Evolutionary conservation across 192 early-diverging fungal genomes (phyloP).

Genomic region (Phycomyces nitens): DNA sequence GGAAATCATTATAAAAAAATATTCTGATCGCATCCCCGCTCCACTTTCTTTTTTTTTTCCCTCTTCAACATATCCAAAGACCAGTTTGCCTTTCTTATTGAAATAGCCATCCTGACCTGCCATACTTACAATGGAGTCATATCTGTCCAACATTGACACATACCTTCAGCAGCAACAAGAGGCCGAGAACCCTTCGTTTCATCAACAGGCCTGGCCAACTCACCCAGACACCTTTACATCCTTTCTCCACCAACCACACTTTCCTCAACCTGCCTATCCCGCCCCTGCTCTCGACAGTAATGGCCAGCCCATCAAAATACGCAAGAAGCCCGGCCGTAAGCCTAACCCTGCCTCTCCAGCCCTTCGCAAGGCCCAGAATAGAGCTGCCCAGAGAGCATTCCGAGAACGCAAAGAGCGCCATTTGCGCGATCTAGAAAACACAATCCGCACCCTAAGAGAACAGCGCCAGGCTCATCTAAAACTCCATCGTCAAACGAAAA

Average conservation of each 20-base stretch:
- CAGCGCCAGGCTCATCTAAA: slow-evolving; percentile 46
- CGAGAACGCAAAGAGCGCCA: slow-evolving; percentile 84
- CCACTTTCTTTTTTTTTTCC: no score
- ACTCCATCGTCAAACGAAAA: slow-evolving; percentile 41
- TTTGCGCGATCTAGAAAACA: slow-evolving; percentile 69
- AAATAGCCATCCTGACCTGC: no score
- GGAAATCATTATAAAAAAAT: no score
- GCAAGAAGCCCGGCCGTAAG: slow-evolving; percentile 59
- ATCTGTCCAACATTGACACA: slow-evolving; percentile 23
- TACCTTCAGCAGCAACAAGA: slow-evolving; percentile 16
- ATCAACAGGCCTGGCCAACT: background rate
- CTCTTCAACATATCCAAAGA: no score
- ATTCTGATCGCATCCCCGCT: no score
- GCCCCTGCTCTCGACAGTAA: slow-evolving; percentile 15
- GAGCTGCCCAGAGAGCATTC: slow-evolving; percentile 87
- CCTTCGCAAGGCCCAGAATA: slow-evolving; percentile 73
- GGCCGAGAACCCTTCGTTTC: background rate
- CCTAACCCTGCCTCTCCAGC: slow-evolving; percentile 61
- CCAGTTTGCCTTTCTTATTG: no score
- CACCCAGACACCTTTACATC: background rate
- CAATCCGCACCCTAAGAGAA: slow-evolving; percentile 64
- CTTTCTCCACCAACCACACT: background rate
- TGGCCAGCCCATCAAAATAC: slow-evolving; percentile 40
- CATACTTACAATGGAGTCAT: slow-evolving; percentile 5
- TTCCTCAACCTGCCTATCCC: background rate